Conservation (phyloP, 768 basidiomycete genomes). For the Phylloporus sp. region DNA sequence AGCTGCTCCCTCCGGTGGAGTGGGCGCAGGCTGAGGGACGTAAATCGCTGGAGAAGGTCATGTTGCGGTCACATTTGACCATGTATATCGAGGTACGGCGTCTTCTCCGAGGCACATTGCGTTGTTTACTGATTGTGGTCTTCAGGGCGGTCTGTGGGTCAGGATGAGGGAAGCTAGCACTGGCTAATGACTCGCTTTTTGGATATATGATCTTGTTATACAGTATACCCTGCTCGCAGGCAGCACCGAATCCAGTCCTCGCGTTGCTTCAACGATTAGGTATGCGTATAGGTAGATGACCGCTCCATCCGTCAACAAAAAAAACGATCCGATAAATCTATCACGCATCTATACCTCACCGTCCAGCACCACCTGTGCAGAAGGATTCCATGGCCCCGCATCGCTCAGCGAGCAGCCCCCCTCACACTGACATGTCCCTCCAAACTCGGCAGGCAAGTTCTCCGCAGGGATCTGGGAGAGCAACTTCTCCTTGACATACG, state of each 20-base stretch:
- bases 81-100: conserved; percentile 39
- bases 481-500: conserved; percentile 66
- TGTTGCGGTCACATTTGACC: conserved; percentile 39
- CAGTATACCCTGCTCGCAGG: no score
- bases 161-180: conserved; percentile 18
- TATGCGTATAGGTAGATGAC: conserved; percentile 31
- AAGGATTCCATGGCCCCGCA: conserved; percentile 89
- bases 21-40: conserved; percentile 34
- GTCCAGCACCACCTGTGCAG: conserved; percentile 1
- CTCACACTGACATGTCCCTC: conserved; percentile 72
- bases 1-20: conserved; percentile 30
- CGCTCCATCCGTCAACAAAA: conserved; percentile 1
- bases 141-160: conserved; percentile 26
- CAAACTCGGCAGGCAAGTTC: conserved; percentile 82
- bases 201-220: neutral
- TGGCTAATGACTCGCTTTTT: conserved; percentile 1
- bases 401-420: conserved; percentile 87
- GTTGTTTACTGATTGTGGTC: neutral
- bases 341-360: conserved; percentile 20
- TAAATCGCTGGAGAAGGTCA: conserved; percentile 39
- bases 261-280: conserved; percentile 26
- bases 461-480: conserved; percentile 78
- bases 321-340: neutral
- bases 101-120: neutral
- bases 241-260: conserved; percentile 1